A percentile compares a stretch with the other conserved stretches of the same genome.
Evolutionary conservation across 208 protist genomes (phyloP).

Genomic region (Crithidia sp.): DNA sequence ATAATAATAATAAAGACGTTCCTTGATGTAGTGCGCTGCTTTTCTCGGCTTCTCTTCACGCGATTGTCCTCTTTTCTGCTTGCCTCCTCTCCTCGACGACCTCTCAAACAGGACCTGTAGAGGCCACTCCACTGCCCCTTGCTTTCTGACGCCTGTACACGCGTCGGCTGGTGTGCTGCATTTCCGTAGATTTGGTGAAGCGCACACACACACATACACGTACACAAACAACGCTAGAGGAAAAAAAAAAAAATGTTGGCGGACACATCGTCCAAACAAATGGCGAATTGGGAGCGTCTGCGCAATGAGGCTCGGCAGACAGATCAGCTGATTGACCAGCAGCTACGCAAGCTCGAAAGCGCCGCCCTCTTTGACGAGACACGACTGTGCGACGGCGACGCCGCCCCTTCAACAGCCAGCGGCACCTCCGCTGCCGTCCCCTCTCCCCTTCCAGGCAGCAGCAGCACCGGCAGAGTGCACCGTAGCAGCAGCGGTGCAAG

Average conservation of each 20-base stretch:
- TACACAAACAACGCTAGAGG: no score
- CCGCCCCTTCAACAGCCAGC: not conserved
- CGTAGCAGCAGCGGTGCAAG: constrained; percentile 8
- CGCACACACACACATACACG: not conserved
- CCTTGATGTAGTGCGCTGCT: no score
- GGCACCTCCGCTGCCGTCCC: not conserved
- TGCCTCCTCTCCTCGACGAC: no score
- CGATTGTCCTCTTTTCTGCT: no score
- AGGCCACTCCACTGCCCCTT: no score
- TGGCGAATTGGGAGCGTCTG: constrained; percentile 61
- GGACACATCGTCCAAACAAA: constrained; percentile 20
- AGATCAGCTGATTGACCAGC: constrained; percentile 60
- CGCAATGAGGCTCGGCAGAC: constrained; percentile 70
- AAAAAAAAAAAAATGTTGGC: constrained; percentile 7
- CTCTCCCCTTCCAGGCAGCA: not conserved
- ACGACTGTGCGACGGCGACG: constrained; percentile 11
- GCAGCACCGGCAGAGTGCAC: not conserved
- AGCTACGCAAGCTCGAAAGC: constrained; percentile 57
- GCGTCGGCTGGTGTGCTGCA: no score
- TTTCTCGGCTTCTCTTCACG: no score
- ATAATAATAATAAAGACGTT: no score
- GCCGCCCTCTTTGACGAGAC: constrained; percentile 44
- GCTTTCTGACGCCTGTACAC: no score
- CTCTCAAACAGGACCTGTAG: no score
- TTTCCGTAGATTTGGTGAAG: not conserved